Evolutionary conservation across 176 grass and related monocot species (phyloP), one percentile per base, ranked within the genome.

Genomic region (Ampelocalamus luodianensis): DNA sequence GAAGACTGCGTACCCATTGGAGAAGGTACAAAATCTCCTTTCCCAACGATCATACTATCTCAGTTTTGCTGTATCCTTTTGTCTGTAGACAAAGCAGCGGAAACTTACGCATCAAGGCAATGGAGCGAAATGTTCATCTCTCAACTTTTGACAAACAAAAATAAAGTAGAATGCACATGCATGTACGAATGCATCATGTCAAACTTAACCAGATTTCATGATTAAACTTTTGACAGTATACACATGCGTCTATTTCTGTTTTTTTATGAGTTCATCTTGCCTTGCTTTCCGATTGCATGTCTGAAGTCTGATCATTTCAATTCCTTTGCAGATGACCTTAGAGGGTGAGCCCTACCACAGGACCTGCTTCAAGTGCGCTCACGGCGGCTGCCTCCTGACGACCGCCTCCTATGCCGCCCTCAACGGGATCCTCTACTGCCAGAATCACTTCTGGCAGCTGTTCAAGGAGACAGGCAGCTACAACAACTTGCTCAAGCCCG

Each of bases 391-490:
- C 82, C 80, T 87, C 66, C 81, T 93, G 12, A 91, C 76, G 14
- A 86, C 78, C 0, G 88, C 89, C 43, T 82, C 86, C 46, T 91
- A 90, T 45, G 89, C 89, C 0, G 56, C 94, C 38, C 87, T 90
- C 32, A 89, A 97, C 32, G 87, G 94, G 49, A 89, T 88, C 70
- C 86, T 96, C 16, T 91, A 96, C 85, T 96, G 91, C 87, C 90
- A 91, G 84, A 76, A 88, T 78, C 94, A 96, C 62, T 96, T 96
- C 66, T 78, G 88, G 36, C 94, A 96, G 87, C 84, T 96, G 76
- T 91, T 93, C 91, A 93, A 89, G 89, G 89, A 96, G 89, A 91
- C 86, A 17, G 91, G 91, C 39, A 96, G 87, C 81, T 96, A 90
- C 74, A 88, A 83, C 64, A 90, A 90, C 82, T 26, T 96, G 77